phyloP scores from a whole-genome alignment of 495 filamentous ascomycete species.

The Neurospora sp. region DNA sequence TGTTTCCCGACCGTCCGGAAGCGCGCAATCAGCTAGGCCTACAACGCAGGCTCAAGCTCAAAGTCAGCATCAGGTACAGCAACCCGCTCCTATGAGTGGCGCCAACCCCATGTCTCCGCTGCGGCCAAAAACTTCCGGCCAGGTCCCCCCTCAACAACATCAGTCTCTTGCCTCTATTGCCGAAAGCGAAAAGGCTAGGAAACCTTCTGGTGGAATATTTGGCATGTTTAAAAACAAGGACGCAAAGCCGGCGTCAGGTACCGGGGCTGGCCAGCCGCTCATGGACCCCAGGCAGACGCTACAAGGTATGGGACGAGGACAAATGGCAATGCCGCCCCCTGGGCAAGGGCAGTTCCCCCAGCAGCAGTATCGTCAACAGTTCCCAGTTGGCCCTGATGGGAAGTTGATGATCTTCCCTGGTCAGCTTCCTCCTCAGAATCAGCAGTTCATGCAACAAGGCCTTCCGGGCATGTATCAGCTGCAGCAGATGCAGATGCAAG shows the following conservation, averaged over 20 bases:
- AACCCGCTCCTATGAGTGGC: background rate
- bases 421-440: slow-evolving; percentile 12
- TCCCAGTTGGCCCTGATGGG: slow-evolving; percentile 18
- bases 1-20: background rate
- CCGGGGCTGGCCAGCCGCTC: background rate
- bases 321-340: slow-evolving; percentile 1
- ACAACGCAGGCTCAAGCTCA: slow-evolving; percentile 7
- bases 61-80: background rate
- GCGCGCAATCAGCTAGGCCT: slow-evolving; percentile 1
- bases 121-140: background rate
- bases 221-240: slow-evolving; percentile 18
- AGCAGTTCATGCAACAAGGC: slow-evolving; percentile 2
- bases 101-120: background rate
- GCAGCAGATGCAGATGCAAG: slow-evolving; percentile 1
- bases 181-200: slow-evolving; percentile 8
- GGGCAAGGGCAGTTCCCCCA: slow-evolving; percentile 11
- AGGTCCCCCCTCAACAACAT: background rate
- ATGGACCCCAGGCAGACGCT: background rate
- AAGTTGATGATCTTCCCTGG: slow-evolving; percentile 9
- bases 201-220: slow-evolving; percentile 17
- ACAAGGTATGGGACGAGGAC: slow-evolving; percentile 3
- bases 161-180: background rate
- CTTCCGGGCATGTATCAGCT: slow-evolving; percentile 1
- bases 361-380: slow-evolving; percentile 14
- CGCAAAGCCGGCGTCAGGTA: background rate